Percentiles rank a stretch among this genome's conserved stretches.
These are phyloP conservation scores for Cutaneotrichosporon spelunceum DNA, from an alignment of 1,284 basidiomycete genomes.

Conservation along the genomic window DNA sequence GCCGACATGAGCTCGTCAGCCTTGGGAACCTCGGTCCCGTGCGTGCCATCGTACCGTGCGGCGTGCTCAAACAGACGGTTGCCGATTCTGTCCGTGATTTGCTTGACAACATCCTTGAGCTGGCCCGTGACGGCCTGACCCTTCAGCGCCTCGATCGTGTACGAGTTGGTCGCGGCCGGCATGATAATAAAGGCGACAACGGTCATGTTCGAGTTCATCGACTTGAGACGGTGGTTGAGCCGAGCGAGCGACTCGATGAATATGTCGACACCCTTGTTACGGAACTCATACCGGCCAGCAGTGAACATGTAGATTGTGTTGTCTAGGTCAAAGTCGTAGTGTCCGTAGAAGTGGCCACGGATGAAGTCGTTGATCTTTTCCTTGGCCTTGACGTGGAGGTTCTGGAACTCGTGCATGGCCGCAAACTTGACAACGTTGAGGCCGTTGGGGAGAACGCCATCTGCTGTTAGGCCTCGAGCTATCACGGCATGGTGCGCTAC, in stretches of 20 bases:
- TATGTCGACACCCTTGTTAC: constrained; percentile 99
- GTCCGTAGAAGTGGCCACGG: constrained; percentile 95
- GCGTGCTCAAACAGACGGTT: constrained; percentile 90
- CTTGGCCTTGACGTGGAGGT: constrained; percentile 85
- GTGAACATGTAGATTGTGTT: constrained; percentile 99
- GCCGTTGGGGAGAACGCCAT: constrained; percentile 96
- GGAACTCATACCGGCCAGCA: constrained; percentile 97
- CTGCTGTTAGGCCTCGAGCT: constrained; percentile 41
- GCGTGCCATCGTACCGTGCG: constrained; percentile 74
- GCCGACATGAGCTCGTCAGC: constrained; percentile 76
- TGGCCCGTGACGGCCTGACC: constrained; percentile 98
- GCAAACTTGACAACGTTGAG: constrained; percentile 96
- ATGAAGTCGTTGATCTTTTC: constrained; percentile 98
- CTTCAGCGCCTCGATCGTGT: constrained; percentile 96
- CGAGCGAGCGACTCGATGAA: constrained; percentile 95
- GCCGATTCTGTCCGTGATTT: constrained; percentile 90
- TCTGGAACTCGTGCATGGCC: constrained; percentile 96
- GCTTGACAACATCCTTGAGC: constrained; percentile 86
- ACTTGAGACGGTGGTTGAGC: constrained; percentile 83
- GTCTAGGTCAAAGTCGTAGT: constrained; percentile 92
- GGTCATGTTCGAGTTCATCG: constrained; percentile 72
- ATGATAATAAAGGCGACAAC: constrained; percentile 99
- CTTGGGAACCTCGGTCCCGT: constrained; percentile 66
- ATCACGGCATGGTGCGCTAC: constrained; percentile 42
- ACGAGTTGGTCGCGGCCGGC: constrained; percentile 93